Evolutionary conservation across 768 basidiomycete species (phyloP).

Genomic region (Pulveroboletus sp.): DNA sequence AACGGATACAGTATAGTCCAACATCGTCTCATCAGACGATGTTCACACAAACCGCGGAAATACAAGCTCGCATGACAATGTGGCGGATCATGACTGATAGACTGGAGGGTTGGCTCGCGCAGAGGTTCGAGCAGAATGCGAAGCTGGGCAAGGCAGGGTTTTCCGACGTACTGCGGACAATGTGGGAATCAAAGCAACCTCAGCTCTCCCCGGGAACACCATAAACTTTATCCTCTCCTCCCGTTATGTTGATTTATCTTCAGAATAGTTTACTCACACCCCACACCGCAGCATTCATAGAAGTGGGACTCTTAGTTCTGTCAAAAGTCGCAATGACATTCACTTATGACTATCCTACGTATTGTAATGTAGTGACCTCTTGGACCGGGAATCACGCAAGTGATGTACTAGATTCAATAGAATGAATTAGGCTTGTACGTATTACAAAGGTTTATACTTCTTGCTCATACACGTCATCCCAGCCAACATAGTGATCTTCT

Average conservation of each 20-base stretch:
- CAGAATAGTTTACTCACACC: constrained; percentile 3
- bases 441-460: constrained; percentile 43
- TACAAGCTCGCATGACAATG: constrained; percentile 77
- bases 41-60: constrained; percentile 89
- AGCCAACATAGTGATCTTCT: constrained; percentile 32
- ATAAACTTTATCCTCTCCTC: constrained; percentile 16
- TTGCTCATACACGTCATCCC: constrained; percentile 66
- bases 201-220: constrained; percentile 32
- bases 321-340: constrained; percentile 25
- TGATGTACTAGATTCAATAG: background rate
- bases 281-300: constrained; percentile 19
- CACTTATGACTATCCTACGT: constrained; percentile 29
- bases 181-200: constrained; percentile 73
- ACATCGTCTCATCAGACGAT: constrained; percentile 58
- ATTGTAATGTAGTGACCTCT: constrained; percentile 19
- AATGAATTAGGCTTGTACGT: no score
- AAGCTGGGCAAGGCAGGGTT: constrained; percentile 86
- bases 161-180: constrained; percentile 77
- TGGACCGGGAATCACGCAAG: constrained; percentile 3
- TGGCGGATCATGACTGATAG: constrained; percentile 82
- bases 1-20: constrained; percentile 85
- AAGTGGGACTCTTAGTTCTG: constrained; percentile 22
- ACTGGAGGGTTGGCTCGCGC: constrained; percentile 81
- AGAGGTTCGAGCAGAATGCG: constrained; percentile 92
- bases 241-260: constrained; percentile 4